phyloP scores from a whole-genome alignment of 495 filamentous ascomycete genomes.

The Penicillium tannophilum region DNA sequence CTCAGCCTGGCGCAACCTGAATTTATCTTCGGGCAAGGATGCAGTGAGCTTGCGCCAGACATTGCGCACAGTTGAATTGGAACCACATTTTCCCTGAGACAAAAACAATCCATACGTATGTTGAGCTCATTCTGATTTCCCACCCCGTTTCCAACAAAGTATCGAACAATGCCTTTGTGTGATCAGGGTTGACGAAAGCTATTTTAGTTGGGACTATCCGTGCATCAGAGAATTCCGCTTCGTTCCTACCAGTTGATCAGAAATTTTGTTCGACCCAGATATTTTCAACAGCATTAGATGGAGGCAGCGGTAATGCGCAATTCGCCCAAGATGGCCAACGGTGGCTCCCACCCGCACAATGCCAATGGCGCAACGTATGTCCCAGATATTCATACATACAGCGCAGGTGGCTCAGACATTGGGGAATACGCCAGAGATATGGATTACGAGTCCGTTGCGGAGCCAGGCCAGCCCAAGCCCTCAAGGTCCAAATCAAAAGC shows the following conservation, averaged over 20 bases:
- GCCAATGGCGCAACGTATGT: constrained; percentile 15
- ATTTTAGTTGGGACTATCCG: constrained; percentile 13
- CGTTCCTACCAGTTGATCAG: not conserved
- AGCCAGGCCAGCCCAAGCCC: constrained; percentile 2
- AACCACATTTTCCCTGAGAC: not conserved
- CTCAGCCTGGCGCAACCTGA: constrained; percentile 4
- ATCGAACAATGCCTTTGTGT: constrained; percentile 11
- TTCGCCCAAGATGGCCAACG: constrained; percentile 29
- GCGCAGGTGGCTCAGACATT: not conserved
- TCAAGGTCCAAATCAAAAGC: constrained; percentile 8
- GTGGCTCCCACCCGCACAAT: constrained; percentile 10
- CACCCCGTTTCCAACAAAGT: not conserved
- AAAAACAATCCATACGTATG: constrained; percentile 8
- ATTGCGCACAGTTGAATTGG: constrained; percentile 27
- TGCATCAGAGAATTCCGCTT: constrained; percentile 2
- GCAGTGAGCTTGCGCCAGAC: constrained; percentile 26
- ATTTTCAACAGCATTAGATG: constrained; percentile 13
- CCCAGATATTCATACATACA: not conserved
- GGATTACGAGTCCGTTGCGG: constrained; percentile 6
- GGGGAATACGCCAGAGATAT: constrained; percentile 12
- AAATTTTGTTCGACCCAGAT: not conserved
- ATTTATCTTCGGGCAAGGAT: constrained; percentile 18
- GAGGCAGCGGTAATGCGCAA: constrained; percentile 20
- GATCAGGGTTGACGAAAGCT: constrained; percentile 6
- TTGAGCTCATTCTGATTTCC: not conserved